Evolutionary conservation across 2,329 filamentous ascomycete genomes (phyloP).

Genomic region (Phyllosticta capitalensis): DNA sequence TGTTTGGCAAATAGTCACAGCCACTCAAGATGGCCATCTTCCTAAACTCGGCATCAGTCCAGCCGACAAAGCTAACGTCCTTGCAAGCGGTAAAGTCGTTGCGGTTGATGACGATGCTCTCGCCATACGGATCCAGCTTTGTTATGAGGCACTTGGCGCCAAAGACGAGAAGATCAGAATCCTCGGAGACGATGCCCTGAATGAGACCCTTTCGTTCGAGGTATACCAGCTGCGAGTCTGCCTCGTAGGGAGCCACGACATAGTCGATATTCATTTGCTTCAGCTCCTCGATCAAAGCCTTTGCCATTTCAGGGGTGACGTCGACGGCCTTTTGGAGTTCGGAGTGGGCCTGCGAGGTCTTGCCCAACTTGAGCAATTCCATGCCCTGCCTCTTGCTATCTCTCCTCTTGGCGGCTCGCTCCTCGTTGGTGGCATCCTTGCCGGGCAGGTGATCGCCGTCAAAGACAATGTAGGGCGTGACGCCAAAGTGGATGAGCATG

Average conservation of each 20-base stretch:
- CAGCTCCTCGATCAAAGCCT: slow-evolving; percentile 80
- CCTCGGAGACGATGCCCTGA: slow-evolving; percentile 84
- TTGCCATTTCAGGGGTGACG: slow-evolving; percentile 92
- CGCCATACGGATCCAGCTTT: slow-evolving; percentile 88
- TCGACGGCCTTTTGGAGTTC: slow-evolving; percentile 95
- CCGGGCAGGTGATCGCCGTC: slow-evolving; percentile 92
- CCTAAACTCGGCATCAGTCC: slow-evolving; percentile 85
- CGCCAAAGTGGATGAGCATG: slow-evolving; percentile 88
- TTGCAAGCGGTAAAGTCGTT: slow-evolving; percentile 80
- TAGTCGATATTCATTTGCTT: slow-evolving; percentile 74
- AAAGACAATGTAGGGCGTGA: slow-evolving; percentile 92
- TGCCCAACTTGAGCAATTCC: slow-evolving; percentile 73
- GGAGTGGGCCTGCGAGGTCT: slow-evolving; percentile 65
- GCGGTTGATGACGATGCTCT: slow-evolving; percentile 85
- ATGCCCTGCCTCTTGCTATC: slow-evolving; percentile 67
- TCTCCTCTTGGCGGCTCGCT: slow-evolving; percentile 64
- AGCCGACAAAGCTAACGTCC: slow-evolving; percentile 81
- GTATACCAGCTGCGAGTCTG: slow-evolving; percentile 93
- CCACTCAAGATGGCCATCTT: slow-evolving; percentile 95
- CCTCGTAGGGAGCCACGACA: slow-evolving; percentile 93
- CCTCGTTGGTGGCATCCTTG: slow-evolving; percentile 78
- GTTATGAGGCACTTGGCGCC: slow-evolving; percentile 84
- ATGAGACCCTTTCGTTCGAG: slow-evolving; percentile 79
- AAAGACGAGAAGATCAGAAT: slow-evolving; percentile 93
- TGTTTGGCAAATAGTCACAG: slow-evolving; percentile 86